Evolutionary conservation across 352 stramenopile genomes (phyloP), one percentile per base, ranked within the genome.

Genomic region (Globisporangium paddicum): DNA sequence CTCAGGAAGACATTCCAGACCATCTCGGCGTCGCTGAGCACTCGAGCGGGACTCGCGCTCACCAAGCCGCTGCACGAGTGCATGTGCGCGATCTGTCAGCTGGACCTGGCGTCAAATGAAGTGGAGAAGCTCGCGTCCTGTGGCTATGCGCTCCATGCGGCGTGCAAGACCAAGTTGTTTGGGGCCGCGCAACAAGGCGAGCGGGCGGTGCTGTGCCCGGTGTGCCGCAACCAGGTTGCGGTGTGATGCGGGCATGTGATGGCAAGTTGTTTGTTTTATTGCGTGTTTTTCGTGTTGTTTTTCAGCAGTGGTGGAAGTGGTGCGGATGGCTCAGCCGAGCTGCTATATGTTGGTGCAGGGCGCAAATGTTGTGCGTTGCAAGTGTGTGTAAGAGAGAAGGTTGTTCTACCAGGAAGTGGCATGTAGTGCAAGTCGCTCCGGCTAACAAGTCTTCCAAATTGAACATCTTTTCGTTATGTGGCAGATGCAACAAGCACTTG

Each of bases 11-110:
- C 76, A 28, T 90, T 92, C 42, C 71, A 78, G 52, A 72, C 64
- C 11, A 94, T 92, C 48, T 89, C 78, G 1, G 77, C 78, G 7
- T 90, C 84, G 28, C 53, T 92, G 21, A 76, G 71, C 37, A 85
- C 69, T 14, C 72, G 71, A 28, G 69, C 66, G 2, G 81, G 84
- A 3, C 52, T 93, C 34, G 77, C 70, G 10, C 54, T 91, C 14
- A 67, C 68, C 14, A 83, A 81, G 65, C 71, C 73, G 1, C 63
- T 68, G 11, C 75, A 89, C 47, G 79, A 87, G 40, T 46, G 7
- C 40, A 46, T 46, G 40, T 26, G 40, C 40, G 19, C 40, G 40
- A 46, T 25, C 40, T 26, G 40, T n/a, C 18, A 46, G 40, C 40
- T 13, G 0, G 41, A 47, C 41, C 19, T 47, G 41, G 41, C 41